phyloP scores from a whole-genome alignment of 202 grass and related monocot genomes.

The Thinopyrum obtusiflorum region DNA sequence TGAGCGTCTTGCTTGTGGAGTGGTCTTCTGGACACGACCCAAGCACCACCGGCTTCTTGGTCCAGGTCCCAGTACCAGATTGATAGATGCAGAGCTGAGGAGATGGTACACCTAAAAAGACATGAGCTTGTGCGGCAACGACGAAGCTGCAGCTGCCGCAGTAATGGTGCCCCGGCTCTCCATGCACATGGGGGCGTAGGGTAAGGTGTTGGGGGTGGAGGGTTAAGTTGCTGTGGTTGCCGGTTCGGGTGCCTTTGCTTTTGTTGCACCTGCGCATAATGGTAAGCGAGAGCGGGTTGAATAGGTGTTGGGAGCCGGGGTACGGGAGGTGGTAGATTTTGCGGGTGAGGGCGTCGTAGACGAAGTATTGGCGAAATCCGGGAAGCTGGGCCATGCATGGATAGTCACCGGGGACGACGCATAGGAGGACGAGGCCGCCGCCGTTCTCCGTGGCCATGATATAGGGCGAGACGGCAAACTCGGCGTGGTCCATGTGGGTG shows the following conservation, averaged over 20 bases:
- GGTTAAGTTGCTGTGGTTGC: too few relatives aligned
- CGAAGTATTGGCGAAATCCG: neutral
- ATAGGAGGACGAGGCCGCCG: neutral
- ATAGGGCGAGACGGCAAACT: neutral
- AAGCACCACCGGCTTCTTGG: neutral
- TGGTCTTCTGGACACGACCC: neutral
- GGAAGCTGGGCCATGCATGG: neutral
- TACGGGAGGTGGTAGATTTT: neutral
- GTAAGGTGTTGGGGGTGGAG: too few relatives aligned
- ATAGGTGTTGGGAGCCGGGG: neutral
- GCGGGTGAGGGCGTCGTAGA: neutral
- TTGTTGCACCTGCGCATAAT: neutral
- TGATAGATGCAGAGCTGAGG: neutral
- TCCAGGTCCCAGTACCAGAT: neutral
- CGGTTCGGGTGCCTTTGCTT: too few relatives aligned
- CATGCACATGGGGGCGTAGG: too few relatives aligned
- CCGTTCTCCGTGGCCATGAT: neutral
- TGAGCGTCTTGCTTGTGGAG: neutral
- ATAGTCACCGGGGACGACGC: neutral
- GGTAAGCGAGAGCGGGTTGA: neutral
- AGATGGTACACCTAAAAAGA: too few relatives aligned
- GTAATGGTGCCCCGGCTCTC: too few relatives aligned
- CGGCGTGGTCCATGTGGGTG: too few relatives aligned
- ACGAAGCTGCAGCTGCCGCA: too few relatives aligned
- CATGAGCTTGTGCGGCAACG: neutral